Percentiles rank a stretch among this genome's conserved stretches.
Evolutionary conservation across 192 early-diverging fungal species (phyloP).

Genomic region (Rhizophagus sp.): DNA sequence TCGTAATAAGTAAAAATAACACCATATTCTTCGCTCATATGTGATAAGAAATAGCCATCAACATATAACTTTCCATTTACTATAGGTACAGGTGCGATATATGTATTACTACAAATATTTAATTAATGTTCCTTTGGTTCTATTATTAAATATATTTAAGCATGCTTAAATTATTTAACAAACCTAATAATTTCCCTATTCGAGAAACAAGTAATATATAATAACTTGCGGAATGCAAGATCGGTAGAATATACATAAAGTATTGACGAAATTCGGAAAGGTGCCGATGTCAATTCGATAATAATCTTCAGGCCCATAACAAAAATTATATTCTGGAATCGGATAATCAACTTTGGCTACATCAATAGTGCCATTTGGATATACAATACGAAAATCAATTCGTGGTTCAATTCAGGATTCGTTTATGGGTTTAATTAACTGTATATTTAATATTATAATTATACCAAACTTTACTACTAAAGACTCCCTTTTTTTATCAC

Average conservation of each 20-base stretch:
- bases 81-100: background rate
- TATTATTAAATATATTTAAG: no score
- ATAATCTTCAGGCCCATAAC: background rate
- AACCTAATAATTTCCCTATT: background rate
- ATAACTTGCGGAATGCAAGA: background rate
- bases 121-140: no score
- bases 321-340: background rate
- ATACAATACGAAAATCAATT: background rate
- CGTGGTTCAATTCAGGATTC: no score
- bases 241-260: background rate
- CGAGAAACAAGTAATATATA: background rate
- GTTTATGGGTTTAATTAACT: background rate
- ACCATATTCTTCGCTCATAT: background rate
- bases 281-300: background rate
- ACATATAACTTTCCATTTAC: background rate
- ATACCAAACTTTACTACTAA: no score
- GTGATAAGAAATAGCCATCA: background rate
- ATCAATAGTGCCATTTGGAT: background rate
- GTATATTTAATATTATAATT: no score
- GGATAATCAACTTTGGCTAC: background rate
- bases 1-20: background rate
- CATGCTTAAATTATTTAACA: no score
- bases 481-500: no score
- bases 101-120: background rate
- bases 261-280: background rate